Base-by-base conservation (phyloP, 2,329 filamentous ascomycete species). In the Colletotrichum sp. region DNA sequence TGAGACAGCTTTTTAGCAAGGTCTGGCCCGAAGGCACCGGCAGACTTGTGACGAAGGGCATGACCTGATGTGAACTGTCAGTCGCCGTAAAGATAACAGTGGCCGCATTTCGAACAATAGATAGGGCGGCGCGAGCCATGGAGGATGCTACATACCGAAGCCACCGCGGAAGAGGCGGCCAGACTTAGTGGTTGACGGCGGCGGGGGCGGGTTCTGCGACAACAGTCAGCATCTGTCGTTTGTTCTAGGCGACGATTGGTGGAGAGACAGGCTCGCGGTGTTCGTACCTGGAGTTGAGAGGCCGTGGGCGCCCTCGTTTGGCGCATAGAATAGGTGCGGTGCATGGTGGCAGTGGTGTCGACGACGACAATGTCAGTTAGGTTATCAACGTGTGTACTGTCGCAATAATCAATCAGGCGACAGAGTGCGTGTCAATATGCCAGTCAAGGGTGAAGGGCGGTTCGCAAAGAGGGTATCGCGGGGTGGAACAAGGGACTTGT, bases 281-380 rank as follows among this genome's bases (percentile, higher is more conserved):
- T 5, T 22, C 44, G 44, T 82, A 92, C 90, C 85, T 92, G 90
- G 62, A 92, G 88, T 83, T 92, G 90, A 83, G 96, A 98, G 83
- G 97, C 97, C 80, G 97, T 99, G 65, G 97, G 97, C 87, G 95
- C 95, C 91, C 97, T 94, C 87, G 95, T 94, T 88, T 98, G 95
- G 93, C 97, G 96, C 97, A 98, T 98, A 82, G 96, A 98, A 87
- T 99, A 99, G 80, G 97, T 98, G 86, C 96, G 96, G 92, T 99
- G 97, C 96, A 99, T 99, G 73, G 78, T 88, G 87, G 75, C 69
- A 73, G 67, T 22, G 39, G 55, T 32, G n/a, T 34, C 36, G 13
- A 39, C 49, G 36, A 52, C 30, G 36, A 30, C 57, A 15, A 30
- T 30, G 55, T 6, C 5, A 44, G 3, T 13, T 3, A 13, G 59